phyloP scores from a whole-genome alignment of 1,284 basidiomycete species.

The Pascua guehoae region DNA sequence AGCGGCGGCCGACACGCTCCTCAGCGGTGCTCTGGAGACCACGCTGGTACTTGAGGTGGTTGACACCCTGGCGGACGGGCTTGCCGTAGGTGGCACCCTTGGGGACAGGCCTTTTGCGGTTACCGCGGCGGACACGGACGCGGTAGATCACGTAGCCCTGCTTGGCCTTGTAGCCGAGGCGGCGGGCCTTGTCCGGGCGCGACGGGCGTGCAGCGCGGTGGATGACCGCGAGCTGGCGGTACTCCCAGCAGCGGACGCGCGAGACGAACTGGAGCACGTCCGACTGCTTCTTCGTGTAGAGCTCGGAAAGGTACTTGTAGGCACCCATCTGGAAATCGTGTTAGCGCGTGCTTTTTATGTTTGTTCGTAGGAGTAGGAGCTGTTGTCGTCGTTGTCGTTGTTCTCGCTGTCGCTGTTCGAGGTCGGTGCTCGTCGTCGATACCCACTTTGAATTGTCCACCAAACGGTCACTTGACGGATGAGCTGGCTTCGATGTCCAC shows the following conservation, averaged over 20 bases:
- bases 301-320: conserved; percentile 96
- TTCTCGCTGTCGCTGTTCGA: no score
- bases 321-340: neutral
- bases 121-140: conserved; percentile 93
- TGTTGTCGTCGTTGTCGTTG: neutral
- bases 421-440: no score
- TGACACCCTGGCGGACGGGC: conserved; percentile 99
- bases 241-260: conserved; percentile 99
- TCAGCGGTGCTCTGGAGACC: conserved; percentile 90
- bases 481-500: no score
- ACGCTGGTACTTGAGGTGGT: conserved; percentile 98
- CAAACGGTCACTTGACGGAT: no score
- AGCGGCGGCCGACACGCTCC: conserved; percentile 95
- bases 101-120: conserved; percentile 97
- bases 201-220: conserved; percentile 97
- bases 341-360: no score
- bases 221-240: conserved; percentile 95
- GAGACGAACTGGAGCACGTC: conserved; percentile 98
- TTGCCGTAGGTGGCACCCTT: conserved; percentile 99
- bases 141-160: conserved; percentile 99
- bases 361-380: no score
- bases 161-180: conserved; percentile 99
- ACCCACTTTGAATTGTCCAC: no score
- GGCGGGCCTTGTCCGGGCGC: conserved; percentile 97
- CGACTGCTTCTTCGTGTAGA: conserved; percentile 54